Evolutionary conservation across 176 grass and related monocot species (phyloP).

Genomic region (Bonia amplexicaulis): DNA sequence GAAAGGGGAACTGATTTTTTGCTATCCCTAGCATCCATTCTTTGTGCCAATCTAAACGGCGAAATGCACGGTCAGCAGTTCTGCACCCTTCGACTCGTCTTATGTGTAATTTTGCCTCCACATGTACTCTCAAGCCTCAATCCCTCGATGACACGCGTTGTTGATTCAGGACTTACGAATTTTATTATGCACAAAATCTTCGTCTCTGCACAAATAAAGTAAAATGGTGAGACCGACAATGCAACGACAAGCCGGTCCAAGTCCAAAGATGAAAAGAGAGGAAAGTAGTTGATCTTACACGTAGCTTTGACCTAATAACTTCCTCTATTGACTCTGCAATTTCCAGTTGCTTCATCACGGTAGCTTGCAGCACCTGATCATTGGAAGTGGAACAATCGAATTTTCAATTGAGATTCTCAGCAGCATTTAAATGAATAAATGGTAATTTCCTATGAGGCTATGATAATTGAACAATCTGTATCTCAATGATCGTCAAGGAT

Average conservation of each 20-base stretch:
- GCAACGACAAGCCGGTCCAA: not conserved
- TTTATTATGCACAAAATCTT: slow-evolving; percentile 53
- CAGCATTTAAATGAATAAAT: not conserved
- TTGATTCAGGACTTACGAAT: not conserved
- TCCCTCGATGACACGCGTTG: not conserved
- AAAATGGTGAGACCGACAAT: not conserved
- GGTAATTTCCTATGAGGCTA: not conserved
- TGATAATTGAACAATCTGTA: not conserved
- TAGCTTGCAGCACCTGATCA: slow-evolving; percentile 73
- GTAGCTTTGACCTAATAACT: slow-evolving; percentile 46
- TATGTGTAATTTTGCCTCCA: not conserved
- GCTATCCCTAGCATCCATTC: not conserved
- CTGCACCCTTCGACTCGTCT: not conserved
- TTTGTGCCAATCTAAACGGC: not conserved
- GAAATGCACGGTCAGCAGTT: not conserved
- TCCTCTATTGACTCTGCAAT: slow-evolving; percentile 71
- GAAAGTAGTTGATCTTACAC: slow-evolving; percentile 34
- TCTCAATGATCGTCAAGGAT: not conserved
- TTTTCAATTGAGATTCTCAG: not conserved
- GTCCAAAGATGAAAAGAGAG: not conserved
- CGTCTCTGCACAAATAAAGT: slow-evolving; percentile 41
- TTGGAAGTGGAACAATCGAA: not conserved
- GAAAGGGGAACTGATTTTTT: not conserved
- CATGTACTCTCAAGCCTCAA: not conserved
- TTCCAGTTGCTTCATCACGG: slow-evolving; percentile 76